phyloP scores from a whole-genome alignment of 2,329 filamentous ascomycete species.

The Zarea fungicola region DNA sequence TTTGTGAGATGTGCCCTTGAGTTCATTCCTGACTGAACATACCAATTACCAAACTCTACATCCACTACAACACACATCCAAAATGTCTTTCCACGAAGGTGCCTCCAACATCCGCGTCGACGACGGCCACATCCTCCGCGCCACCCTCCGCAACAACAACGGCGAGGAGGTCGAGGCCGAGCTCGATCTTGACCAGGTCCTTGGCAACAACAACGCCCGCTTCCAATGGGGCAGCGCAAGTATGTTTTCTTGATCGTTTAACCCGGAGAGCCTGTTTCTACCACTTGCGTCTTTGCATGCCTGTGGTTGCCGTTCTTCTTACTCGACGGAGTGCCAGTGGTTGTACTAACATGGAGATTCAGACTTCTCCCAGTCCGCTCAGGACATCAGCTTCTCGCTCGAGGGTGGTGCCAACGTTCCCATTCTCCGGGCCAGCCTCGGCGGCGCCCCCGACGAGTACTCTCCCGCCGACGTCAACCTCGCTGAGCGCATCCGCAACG shows the following conservation, averaged over 20 bases:
- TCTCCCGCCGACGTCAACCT: conserved; percentile 47
- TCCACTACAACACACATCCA: too few relatives aligned
- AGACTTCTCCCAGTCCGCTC: conserved; percentile 42
- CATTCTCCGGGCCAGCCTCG: conserved; percentile 47
- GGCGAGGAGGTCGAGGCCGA: conserved; percentile 36
- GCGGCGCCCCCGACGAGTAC: conserved; percentile 40
- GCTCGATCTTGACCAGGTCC: conserved; percentile 43
- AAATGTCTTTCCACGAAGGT: conserved; percentile 40
- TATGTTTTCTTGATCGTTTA: conserved; percentile 12
- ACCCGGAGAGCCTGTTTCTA: too few relatives aligned
- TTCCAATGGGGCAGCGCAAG: conserved; percentile 40
- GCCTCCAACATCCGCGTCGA: conserved; percentile 43
- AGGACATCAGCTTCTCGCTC: conserved; percentile 41
- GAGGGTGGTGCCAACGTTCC: conserved; percentile 47
- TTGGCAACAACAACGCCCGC: conserved; percentile 47
- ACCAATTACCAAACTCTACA: too few relatives aligned
- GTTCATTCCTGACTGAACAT: too few relatives aligned
- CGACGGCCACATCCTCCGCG: conserved; percentile 45
- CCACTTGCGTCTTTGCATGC: neutral
- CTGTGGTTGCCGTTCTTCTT: too few relatives aligned
- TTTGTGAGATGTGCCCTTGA: too few relatives aligned
- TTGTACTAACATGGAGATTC: neutral
- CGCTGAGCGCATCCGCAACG: conserved; percentile 48
- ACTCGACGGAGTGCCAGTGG: too few relatives aligned
- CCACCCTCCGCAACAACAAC: conserved; percentile 24